Evolutionary conservation across 1,139 yeast species (phyloP).

Genomic region (Saccharomyces pastorianus): DNA sequence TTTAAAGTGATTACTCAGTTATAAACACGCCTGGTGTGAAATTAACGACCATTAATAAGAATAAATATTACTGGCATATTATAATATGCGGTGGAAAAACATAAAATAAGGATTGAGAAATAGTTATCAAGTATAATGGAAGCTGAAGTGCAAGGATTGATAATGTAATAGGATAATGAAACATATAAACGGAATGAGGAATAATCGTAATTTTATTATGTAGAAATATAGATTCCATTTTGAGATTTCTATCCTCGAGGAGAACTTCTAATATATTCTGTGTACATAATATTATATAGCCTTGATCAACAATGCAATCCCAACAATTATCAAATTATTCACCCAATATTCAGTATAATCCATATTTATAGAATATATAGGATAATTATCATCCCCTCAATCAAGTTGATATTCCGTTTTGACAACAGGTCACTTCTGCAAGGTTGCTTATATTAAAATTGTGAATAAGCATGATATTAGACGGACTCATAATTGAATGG

Average conservation of each 20-base stretch:
- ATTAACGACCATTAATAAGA: too few relatives aligned
- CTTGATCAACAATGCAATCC: not conserved
- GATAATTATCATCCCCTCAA: too few relatives aligned
- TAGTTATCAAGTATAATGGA: not conserved
- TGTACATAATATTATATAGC: not conserved
- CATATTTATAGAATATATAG: too few relatives aligned
- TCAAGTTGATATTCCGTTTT: too few relatives aligned
- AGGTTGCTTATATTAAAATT: too few relatives aligned
- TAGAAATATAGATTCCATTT: not conserved
- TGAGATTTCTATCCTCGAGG: not conserved
- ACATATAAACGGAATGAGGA: not conserved
- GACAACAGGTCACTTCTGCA: too few relatives aligned
- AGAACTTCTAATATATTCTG: not conserved
- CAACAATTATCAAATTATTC: not conserved
- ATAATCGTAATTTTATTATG: not conserved
- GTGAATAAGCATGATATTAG: too few relatives aligned
- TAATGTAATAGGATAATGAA: not conserved
- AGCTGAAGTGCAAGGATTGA: not conserved
- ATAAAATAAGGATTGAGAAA: not conserved
- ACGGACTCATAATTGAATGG: too few relatives aligned
- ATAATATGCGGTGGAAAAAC: not conserved
- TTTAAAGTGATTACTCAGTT: too few relatives aligned
- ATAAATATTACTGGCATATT: too few relatives aligned
- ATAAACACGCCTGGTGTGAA: too few relatives aligned
- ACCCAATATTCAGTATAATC: not conserved